Conservation (phyloP, 352 stramenopile species). For the Thraustochytrium sp. region DNA sequence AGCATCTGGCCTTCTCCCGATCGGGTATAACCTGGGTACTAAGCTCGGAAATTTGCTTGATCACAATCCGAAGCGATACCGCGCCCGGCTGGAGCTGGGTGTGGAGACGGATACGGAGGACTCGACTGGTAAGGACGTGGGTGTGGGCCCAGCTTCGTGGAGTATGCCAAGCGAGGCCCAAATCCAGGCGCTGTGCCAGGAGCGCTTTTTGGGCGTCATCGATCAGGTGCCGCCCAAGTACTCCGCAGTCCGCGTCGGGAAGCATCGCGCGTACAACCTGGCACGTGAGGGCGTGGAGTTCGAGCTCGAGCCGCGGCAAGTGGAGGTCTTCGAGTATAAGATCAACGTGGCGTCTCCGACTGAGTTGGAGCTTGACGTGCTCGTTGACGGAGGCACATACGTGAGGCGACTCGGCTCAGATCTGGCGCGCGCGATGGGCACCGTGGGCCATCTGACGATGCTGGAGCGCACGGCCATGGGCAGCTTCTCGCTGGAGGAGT, state of each 20-base stretch:
- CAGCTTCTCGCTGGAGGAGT: not conserved
- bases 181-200: not conserved
- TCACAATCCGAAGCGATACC: not conserved
- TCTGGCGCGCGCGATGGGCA: not conserved
- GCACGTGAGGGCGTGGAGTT: not conserved
- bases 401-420: not conserved
- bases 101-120: constrained; percentile 7
- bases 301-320: not conserved
- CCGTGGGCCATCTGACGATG: not conserved
- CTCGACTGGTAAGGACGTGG: not conserved
- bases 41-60: not conserved
- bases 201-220: not conserved
- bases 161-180: not conserved
- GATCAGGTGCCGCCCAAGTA: not conserved
- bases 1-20: not conserved
- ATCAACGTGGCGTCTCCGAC: not conserved
- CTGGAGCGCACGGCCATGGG: not conserved
- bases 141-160: not conserved
- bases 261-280: not conserved
- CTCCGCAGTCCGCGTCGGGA: not conserved
- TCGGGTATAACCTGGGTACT: not conserved
- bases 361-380: not conserved
- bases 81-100: not conserved
- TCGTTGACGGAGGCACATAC: not conserved
- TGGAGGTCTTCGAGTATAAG: not conserved